Evolutionary conservation across 1,139 yeast genomes (phyloP), one percentile per base, ranked within the genome.

Genomic region (Lodderomyces oxycetoniae): DNA sequence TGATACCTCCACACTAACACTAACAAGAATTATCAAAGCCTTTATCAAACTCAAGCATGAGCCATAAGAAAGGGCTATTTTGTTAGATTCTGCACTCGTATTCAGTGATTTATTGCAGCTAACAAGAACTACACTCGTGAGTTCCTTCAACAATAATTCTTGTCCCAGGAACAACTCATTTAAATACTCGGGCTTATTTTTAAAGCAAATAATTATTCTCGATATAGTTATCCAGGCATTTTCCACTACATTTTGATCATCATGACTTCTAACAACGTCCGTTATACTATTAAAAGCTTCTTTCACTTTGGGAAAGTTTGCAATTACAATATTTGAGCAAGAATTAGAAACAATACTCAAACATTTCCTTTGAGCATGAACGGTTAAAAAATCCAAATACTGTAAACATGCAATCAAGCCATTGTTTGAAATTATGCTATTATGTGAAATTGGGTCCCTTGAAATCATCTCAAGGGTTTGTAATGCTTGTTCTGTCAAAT

Each of bases 401-500:
- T 76, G 77, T 30, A 91, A 57, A 43, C 87, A 80, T 0, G 87
- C 78, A 4, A 70, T 61, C 15, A 89, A 57, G 5, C 93, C 84
- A 25, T 84, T 80, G 38, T 77, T 70, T 11, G 62, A 51, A 32
- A 81, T 57, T 17, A 82, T 67, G 25, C 63, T 69, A 33, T 61
- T 55, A 41, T 67, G 74, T 6, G 71, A 46, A 2, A 79, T 73
- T 6, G 72, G 65, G 28, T 73, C 71, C 39, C 79, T 61, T 1
- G 88, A 77, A 9, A 83, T 74, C 59, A 77, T 67, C 52, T 82
- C 89, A 36, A 83, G 59, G 0, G 93, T 79, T 46, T 82, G 89
- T 29, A 91, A 61, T 0, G 91, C 89, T 55, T 89, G 96, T 53
- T 91, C 98, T 0, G 96, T 94, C 39, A 91, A 65, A 54, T 91